Percentiles rank a stretch among this genome's conserved stretches.
Evolutionary conservation across 2,329 filamentous ascomycete species (phyloP).

Genomic region (Chaetomium sp.): DNA sequence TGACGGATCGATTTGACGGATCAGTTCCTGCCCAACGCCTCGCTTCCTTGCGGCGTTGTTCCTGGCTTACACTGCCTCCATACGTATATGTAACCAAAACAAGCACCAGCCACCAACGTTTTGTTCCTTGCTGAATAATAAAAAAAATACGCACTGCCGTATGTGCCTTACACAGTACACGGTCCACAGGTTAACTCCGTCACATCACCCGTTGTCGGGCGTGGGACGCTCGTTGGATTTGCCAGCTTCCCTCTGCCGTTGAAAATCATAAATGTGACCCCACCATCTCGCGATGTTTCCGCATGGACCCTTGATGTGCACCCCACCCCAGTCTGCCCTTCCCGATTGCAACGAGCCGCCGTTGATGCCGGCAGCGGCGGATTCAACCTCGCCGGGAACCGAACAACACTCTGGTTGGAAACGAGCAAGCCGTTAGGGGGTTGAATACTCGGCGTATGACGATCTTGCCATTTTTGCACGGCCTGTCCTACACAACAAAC

Average conservation of each 20-base stretch:
- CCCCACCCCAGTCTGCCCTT: not conserved
- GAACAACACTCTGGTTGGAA: not conserved
- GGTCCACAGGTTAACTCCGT: not conserved
- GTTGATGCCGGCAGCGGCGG: not conserved
- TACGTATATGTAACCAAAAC: not conserved
- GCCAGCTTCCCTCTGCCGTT: constrained; percentile 1
- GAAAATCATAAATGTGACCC: not conserved
- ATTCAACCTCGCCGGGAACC: not conserved
- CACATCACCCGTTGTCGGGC: not conserved
- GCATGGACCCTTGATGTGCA: constrained; percentile 7
- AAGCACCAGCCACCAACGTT: not conserved
- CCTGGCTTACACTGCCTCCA: not conserved
- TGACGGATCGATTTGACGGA: not conserved
- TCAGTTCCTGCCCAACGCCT: not conserved
- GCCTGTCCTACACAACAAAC: not conserved
- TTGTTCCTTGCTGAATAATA: not conserved
- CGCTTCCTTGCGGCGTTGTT: not conserved
- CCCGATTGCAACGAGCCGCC: not conserved
- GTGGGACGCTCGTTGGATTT: not conserved
- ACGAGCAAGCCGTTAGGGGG: not conserved
- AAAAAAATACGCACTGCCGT: not conserved
- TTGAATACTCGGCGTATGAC: not conserved
- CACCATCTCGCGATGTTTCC: constrained; percentile 8
- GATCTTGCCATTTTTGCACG: not conserved
- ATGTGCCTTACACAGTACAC: not conserved